phyloP scores from a whole-genome alignment of 2,329 filamentous ascomycete species.

The Pyrenochaeta sp. region DNA sequence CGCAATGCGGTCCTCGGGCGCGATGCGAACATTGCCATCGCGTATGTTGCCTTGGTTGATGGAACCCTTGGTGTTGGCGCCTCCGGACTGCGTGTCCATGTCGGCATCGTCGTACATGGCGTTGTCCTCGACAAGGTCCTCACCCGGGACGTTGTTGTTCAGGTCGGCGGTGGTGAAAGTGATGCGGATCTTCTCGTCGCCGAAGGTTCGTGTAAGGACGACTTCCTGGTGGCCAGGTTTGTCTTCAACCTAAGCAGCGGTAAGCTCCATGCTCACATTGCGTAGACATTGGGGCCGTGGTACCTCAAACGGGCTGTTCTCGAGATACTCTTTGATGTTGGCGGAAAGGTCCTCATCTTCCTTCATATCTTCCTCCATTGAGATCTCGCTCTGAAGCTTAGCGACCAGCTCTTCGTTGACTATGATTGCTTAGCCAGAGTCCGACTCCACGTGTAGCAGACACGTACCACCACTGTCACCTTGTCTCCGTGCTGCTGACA shows the following conservation, averaged over 20 bases:
- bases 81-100: conserved; percentile 60
- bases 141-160: conserved; percentile 56
- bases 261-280: conserved; percentile 5
- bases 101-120: conserved; percentile 50
- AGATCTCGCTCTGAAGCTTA: conserved; percentile 72
- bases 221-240: conserved; percentile 87
- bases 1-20: conserved; percentile 64
- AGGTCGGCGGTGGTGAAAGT: conserved; percentile 87
- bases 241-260: conserved; percentile 67
- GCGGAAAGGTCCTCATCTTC: conserved; percentile 74
- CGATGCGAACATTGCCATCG: conserved; percentile 62
- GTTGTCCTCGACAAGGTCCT: conserved; percentile 64
- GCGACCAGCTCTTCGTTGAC: conserved; percentile 79
- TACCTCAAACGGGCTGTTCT: conserved; percentile 84
- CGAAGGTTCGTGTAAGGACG: conserved; percentile 80
- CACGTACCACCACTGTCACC: conserved; percentile 38
- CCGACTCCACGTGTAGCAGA: not conserved
- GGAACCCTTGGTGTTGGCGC: conserved; percentile 64
- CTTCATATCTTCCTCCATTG: conserved; percentile 80
- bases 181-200: conserved; percentile 89
- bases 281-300: not conserved
- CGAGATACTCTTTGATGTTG: conserved; percentile 86
- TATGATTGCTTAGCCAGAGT: conserved; percentile 24
- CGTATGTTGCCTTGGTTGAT: conserved; percentile 63
- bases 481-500: conserved; percentile 50